Evolutionary conservation across 495 filamentous ascomycete genomes (phyloP).

Genomic region (Tuber magnatum): DNA sequence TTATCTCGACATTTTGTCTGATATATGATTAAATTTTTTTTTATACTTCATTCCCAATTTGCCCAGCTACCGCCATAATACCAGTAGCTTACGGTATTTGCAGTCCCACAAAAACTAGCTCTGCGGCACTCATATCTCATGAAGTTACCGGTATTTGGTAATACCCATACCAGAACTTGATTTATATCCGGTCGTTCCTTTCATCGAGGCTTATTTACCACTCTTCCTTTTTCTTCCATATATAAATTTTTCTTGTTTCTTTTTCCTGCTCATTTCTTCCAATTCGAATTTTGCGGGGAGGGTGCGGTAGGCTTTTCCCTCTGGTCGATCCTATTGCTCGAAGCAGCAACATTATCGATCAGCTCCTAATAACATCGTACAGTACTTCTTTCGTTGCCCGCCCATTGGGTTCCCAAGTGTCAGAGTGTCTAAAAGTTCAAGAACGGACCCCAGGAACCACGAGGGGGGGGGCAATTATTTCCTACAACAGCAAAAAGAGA

Average conservation of each 20-base stretch:
- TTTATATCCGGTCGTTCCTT: neutral
- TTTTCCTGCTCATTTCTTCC: neutral
- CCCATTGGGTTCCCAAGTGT: constrained; percentile 14
- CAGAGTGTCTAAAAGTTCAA: constrained; percentile 16
- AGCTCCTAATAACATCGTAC: constrained; percentile 20
- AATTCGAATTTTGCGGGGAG: neutral
- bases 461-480: constrained; percentile 12
- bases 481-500: constrained; percentile 11
- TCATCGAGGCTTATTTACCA: neutral
- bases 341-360: neutral
- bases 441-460: constrained; percentile 16
- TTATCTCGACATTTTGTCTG: neutral
- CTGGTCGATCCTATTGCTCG: neutral
- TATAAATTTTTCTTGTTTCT: neutral
- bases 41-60: neutral
- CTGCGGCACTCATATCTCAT: neutral
- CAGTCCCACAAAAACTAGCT: neutral
- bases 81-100: too few relatives aligned
- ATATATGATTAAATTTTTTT: neutral
- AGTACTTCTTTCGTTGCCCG: constrained; percentile 25
- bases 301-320: neutral
- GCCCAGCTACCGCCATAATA: too few relatives aligned
- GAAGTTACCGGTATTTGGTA: neutral
- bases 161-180: neutral
- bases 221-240: neutral